Evolutionary conservation across 345 rosid genomes (phyloP).

Genomic region (Clarkia xantiana): DNA sequence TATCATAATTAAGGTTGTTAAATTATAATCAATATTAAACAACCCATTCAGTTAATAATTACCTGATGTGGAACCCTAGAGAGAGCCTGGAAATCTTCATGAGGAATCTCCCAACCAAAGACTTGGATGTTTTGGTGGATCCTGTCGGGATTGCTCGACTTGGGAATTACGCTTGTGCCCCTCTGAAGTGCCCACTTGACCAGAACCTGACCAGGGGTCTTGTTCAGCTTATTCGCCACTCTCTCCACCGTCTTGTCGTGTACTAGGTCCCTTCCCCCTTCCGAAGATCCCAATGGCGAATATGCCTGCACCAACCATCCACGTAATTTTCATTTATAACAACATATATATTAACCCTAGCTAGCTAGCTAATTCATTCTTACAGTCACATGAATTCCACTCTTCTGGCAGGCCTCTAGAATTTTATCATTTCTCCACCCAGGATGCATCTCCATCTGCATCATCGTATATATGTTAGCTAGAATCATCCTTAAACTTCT

Average conservation of each 20-base stretch:
- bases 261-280: constrained; percentile 35
- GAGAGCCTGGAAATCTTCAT: constrained; percentile 33
- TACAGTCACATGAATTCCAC: constrained; percentile 40
- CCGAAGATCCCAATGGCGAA: constrained; percentile 39
- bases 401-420: constrained; percentile 26
- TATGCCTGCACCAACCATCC: too few relatives aligned
- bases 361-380: background rate
- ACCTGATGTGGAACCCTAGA: constrained; percentile 26
- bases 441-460: constrained; percentile 57
- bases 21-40: background rate
- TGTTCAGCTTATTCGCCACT: constrained; percentile 38
- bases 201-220: constrained; percentile 33
- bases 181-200: constrained; percentile 45
- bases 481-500: too few relatives aligned
- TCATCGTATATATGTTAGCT: too few relatives aligned
- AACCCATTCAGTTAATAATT: background rate
- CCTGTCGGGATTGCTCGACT: constrained; percentile 30
- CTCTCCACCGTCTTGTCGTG: constrained; percentile 29
- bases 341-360: too few relatives aligned
- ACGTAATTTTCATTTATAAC: too few relatives aligned
- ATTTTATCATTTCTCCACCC: constrained; percentile 55
- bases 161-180: constrained; percentile 42
- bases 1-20: background rate
- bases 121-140: constrained; percentile 37
- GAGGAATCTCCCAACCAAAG: constrained; percentile 35